Evolutionary conservation across 495 filamentous ascomycete genomes (phyloP).

Genomic region (Hypoxylon perforatum): DNA sequence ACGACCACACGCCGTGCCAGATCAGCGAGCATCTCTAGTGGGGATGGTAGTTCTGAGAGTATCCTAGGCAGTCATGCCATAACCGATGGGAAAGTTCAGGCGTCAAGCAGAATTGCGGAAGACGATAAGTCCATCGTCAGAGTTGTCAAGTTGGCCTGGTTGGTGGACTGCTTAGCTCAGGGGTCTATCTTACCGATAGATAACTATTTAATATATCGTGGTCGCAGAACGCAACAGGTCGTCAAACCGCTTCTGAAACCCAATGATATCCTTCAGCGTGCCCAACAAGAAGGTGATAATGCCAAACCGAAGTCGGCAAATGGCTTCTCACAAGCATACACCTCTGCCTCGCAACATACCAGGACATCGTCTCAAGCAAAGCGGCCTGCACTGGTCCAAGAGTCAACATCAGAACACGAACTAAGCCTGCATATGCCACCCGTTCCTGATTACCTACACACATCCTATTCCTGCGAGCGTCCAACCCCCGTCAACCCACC

Average conservation of each 20-base stretch:
- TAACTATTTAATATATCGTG: constrained; percentile 75
- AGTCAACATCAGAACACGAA: constrained; percentile 81
- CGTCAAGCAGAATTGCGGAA: constrained; percentile 17
- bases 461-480: constrained; percentile 84
- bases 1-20: background rate
- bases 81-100: constrained; percentile 13
- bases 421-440: constrained; percentile 57
- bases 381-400: constrained; percentile 63
- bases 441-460: constrained; percentile 77
- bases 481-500: constrained; percentile 74
- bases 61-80: background rate
- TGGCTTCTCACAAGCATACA: background rate
- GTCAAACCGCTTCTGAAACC: constrained; percentile 28
- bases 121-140: constrained; percentile 58
- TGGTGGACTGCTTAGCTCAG: constrained; percentile 68
- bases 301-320: constrained; percentile 9
- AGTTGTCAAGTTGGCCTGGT: constrained; percentile 82
- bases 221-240: constrained; percentile 48
- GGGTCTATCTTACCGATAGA: constrained; percentile 66
- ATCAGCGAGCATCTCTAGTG: background rate
- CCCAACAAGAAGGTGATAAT: constrained; percentile 43
- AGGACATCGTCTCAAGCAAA: constrained; percentile 40
- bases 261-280: constrained; percentile 47
- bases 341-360: constrained; percentile 22
- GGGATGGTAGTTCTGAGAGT: constrained; percentile 3